Evolutionary conservation across 108 stramenopile genomes (phyloP), one percentile per base, ranked within the genome.

Genomic region (Skeletonema potamos): DNA sequence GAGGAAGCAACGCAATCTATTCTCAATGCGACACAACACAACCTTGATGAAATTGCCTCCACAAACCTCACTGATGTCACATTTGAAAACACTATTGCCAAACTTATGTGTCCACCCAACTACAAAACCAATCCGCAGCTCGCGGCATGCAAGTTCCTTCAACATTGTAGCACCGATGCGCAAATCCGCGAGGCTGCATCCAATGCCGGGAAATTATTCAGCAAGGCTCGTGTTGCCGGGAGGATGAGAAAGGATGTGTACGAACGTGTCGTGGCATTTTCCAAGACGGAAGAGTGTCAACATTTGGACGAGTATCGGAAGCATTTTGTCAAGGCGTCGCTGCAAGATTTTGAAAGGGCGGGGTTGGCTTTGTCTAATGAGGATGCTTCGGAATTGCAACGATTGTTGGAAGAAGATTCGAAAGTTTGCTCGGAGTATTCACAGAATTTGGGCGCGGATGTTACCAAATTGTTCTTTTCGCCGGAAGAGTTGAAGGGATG

Each of bases 61-160:
- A 15, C 75, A 10, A 48, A 65, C 17, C 26, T 75, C 26, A 27
- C 44, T 6, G 59, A 79, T 5, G 78, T 76, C 5, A 80, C 83
- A 0, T 79, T 84, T 32, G 78, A 73, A 18, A 84, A 74, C 27
- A 76, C 74, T 2, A 44, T 84, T 32, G 46, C 58, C 33, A 79
- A 75, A 29, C 64, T 84, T 6, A 84, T 84, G 78, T 48, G 37
- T 15, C 72, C 83, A 6, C 83, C 83, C 0, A 74, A 84, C 58
- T 84, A 68, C 74, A 84, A 84, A 55, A 84, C 83, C 26, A 84
- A 84, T 37, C 73, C 68, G 6, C 61, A 66, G n/a, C 26, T 84
- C 0, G 68, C 63, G 4, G 67, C 68, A n/a, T 56, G 58, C 64
- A 84, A 84, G 54, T 84, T 84, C 62, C 34, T 84, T 28, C 79